phyloP scores from a whole-genome alignment of 2,329 filamentous ascomycete species.

The Nakataea oryzae region DNA sequence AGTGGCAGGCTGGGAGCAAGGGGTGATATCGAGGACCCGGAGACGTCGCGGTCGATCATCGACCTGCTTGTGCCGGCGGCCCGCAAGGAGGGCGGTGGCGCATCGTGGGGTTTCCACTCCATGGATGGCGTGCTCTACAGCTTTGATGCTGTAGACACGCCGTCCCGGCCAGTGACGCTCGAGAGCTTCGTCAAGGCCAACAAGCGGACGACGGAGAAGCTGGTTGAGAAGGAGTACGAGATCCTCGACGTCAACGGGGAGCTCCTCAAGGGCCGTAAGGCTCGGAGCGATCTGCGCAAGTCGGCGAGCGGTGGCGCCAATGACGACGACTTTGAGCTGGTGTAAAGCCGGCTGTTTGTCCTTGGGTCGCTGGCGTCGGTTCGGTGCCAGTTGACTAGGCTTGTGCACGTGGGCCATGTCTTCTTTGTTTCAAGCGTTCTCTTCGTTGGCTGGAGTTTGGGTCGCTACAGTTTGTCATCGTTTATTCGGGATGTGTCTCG shows the following conservation, averaged over 20 bases:
- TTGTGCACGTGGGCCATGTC: background rate
- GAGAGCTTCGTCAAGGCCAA: slow-evolving; percentile 22
- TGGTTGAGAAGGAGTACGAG: slow-evolving; percentile 37
- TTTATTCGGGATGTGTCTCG: background rate
- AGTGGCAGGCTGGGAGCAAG: slow-evolving; percentile 19
- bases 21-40: slow-evolving; percentile 23
- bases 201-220: slow-evolving; percentile 28
- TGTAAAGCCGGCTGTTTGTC: slow-evolving; percentile 4
- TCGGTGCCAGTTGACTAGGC: background rate
- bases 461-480: background rate
- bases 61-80: slow-evolving; percentile 16
- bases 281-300: slow-evolving; percentile 27
- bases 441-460: background rate
- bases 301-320: slow-evolving; percentile 6
- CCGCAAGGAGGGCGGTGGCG: background rate
- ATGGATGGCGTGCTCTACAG: slow-evolving; percentile 22
- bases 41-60: slow-evolving; percentile 21
- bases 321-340: slow-evolving; percentile 14
- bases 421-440: background rate
- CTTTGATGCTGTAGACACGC: slow-evolving; percentile 28
- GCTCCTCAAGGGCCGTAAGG: slow-evolving; percentile 30
- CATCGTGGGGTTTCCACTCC: slow-evolving; percentile 17
- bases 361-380: too few species aligned
- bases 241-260: slow-evolving; percentile 34
- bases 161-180: slow-evolving; percentile 24